These are phyloP conservation scores for Dothiorella sarmentorum DNA, from an alignment of 2,329 filamentous ascomycete species.

Conservation along the genomic window DNA sequence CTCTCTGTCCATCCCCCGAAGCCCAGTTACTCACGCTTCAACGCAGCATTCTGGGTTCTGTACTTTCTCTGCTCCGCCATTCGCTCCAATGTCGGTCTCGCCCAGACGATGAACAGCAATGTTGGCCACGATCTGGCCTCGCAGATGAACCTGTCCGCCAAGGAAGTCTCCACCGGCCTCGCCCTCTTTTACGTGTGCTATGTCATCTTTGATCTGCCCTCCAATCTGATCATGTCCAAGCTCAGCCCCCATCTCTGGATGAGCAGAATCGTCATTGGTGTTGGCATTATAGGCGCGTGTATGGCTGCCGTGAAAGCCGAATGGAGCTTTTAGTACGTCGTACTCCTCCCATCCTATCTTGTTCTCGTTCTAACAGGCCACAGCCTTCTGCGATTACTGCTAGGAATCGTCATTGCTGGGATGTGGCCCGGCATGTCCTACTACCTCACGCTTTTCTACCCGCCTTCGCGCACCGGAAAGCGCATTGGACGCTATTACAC, in stretches of 20 bases:
- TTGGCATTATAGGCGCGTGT: constrained; percentile 78
- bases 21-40: neutral
- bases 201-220: constrained; percentile 83
- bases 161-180: constrained; percentile 78
- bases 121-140: constrained; percentile 71
- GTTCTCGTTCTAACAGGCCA: constrained; percentile 17
- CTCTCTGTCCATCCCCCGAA: neutral
- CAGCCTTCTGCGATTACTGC: constrained; percentile 73
- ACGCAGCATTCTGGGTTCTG: constrained; percentile 74
- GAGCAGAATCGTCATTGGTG: constrained; percentile 83
- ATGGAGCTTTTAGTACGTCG: constrained; percentile 73
- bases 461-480: constrained; percentile 79
- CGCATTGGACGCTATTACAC: constrained; percentile 88
- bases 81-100: constrained; percentile 84
- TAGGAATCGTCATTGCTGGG: constrained; percentile 83
- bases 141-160: constrained; percentile 64
- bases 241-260: constrained; percentile 87
- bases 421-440: constrained; percentile 97
- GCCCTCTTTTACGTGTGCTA: constrained; percentile 92
- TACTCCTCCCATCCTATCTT: constrained; percentile 13
- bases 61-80: constrained; percentile 94
- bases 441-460: constrained; percentile 89
- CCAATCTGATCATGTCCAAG: constrained; percentile 83
- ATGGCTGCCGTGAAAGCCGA: constrained; percentile 77
- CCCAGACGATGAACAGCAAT: constrained; percentile 85